Conservation (phyloP, 2,329 filamentous ascomycete genomes). For the Magnaporthiopsis rhizophila region DNA sequence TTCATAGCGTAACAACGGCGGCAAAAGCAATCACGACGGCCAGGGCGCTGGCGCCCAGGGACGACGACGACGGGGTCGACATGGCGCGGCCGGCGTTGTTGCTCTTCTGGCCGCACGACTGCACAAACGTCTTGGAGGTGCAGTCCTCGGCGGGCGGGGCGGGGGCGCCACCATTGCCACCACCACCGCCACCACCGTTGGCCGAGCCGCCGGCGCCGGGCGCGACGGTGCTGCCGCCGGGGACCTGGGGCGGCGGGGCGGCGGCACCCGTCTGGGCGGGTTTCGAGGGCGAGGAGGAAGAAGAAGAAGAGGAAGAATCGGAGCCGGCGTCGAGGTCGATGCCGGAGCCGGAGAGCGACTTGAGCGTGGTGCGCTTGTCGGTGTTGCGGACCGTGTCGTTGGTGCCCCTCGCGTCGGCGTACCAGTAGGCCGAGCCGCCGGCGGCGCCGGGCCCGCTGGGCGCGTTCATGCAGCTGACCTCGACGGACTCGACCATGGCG, state of each 20-base stretch:
- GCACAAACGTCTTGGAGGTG: conserved; percentile 29
- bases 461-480: conserved; percentile 77
- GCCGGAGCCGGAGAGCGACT: conserved; percentile 74
- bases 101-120: conserved; percentile 28
- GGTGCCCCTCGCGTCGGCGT: conserved; percentile 54
- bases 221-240: conserved; percentile 22
- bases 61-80: conserved; percentile 9
- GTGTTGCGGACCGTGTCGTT: conserved; percentile 73
- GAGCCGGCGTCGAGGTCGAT: conserved; percentile 53
- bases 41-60: conserved; percentile 27
- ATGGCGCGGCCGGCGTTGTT: conserved; percentile 18
- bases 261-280: conserved; percentile 8
- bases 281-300: conserved; percentile 8
- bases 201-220: conserved; percentile 15
- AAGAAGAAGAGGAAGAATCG: conserved; percentile 11
- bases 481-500: conserved; percentile 67
- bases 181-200: conserved; percentile 5
- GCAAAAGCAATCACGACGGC: conserved; percentile 26
- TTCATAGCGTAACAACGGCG: conserved; percentile 24
- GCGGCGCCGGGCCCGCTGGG: conserved; percentile 55
- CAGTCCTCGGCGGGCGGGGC: conserved; percentile 22
- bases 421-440: conserved; percentile 67
- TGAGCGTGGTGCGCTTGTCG: conserved; percentile 66
- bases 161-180: conserved; percentile 7
- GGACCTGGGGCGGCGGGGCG: conserved; percentile 12